Evolutionary conservation across 805 yeast species (phyloP), one percentile per base, ranked within the genome.

Genomic region (Priceomyces castillae): DNA sequence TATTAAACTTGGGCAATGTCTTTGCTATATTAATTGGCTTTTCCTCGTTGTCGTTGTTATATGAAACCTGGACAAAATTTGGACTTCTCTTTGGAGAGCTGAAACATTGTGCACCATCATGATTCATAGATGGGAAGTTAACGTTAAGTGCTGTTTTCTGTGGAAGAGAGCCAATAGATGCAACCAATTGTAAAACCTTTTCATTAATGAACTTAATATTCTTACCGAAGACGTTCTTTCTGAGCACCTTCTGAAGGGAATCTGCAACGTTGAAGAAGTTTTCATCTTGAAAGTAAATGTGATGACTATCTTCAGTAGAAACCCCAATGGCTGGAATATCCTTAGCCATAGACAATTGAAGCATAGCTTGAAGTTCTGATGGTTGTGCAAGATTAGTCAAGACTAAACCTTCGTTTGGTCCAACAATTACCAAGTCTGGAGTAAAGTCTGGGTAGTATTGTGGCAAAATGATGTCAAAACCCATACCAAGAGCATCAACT

Each of bases 241-340:
- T 58, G 30, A 51, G 45, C 17, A 43, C 25, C 12, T 39, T 42
- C 16, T 38, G 30, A 7, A 37, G 23, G 12, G 41, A 33, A 26
- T 38, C 31, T 37, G 37, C 12, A 28, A 57, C 50, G 25, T 54
- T 48, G 48, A 64, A 62, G 35, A 41, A 49, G n/a, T 45, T 50
- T 42, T 65, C 70, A 46, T 67, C 62, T 43, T 65, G 62, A 50
- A 54, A 67, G 48, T 67, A 68, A 15, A 64, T 44, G 34, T 61
- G 59, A 28, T 59, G 52, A 7, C 46, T 42, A 44, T 66, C 71
- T 30, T 53, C 54, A 5, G 62, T 50, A 10, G 62, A 50, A 2
- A 64, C 53, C 2, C 58, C 47, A 6, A 67, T 38, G 18, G 50
- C 49, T 1, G 67, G 52, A 10, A 50, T 36, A 10, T 55, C 47